Base-by-base conservation (phyloP, 805 yeast genomes). In the Starmerella powellii region DNA sequence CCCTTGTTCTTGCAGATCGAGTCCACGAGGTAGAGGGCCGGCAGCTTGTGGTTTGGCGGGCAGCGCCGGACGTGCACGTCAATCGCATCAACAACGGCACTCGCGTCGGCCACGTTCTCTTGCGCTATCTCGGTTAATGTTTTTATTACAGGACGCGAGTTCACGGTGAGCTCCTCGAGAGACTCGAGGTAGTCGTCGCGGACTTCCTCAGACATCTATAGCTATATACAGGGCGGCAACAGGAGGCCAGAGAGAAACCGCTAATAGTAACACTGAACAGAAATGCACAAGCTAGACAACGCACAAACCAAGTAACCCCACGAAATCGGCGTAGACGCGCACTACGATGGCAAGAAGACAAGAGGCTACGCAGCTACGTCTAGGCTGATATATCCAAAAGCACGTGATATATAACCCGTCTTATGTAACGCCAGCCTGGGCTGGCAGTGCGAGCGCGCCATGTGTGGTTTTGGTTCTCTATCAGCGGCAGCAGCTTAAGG, bases 1-100 rank as follows among this genome's bases (percentile, higher is more conserved):
- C 96, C 95, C 26, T 84, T 78, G 55, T 79, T 83, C 61, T 91
- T 91, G 63, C 88, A 81, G 37, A 91, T 81, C 15, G 96, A 86
- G 60, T 91, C 97, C 42, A 91, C 63, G 35, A 88, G 68, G 57
- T 88, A 91, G 46, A 91, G 68, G 3, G 91, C 76, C 53, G 74
- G 91, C 37, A 91, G 68, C 61, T 91, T 91, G 50, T 83, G 87
- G 11, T 73, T 71, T 1, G 96, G 96, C 2, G 82, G 72, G 55
- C 91, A 77, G 59, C 60, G 78, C 50, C 72, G 70, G 37, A 88
- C 77, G 59, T 95, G 73, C 40, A 68, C 69, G 51, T 79, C 84
- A 41, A 91, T 73, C 13, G 86, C 83, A 41, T 73, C 73, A 15
- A 82, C 74, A 33, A 91, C 82, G 37, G 78, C 82, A 40, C 74